Evolutionary conservation across 83 land plant genomes (phyloP), one percentile per base, ranked within the genome.

Genomic region (Diphasiastrum complanatum): DNA sequence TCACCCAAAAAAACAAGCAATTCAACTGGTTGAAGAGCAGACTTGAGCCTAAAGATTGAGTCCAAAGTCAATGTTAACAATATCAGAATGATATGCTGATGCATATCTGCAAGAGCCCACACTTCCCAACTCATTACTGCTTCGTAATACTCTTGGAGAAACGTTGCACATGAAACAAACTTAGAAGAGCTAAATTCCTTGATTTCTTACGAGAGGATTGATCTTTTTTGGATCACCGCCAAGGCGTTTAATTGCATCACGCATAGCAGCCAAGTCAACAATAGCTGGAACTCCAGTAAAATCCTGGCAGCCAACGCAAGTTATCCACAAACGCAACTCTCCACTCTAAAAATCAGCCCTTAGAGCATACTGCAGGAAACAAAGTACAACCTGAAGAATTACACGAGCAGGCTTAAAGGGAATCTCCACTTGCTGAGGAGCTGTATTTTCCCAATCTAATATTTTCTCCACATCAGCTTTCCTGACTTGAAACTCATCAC

Each of bases 261-360:
- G 58, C 58, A 54, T 54, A 5, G 58, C 58, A 26, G 58, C 58
- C 58, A 54, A 54, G 33, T 54, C 58, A 26, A 54, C 58, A 30
- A 54, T 25, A 5, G 58, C 58, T 25, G 58, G 58, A 22, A 54
- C 58, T 23, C 58, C 58, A 28, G 58, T 54, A 28, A 54, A 54
- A 28, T 54, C 58, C 58, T 54, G 33, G 33, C 58, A 54, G 33
- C 6, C 14, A 26, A 4, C 3, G 5, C 16, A 54, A 54, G 58
- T 25, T 25, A 54, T 5, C 5, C 24, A 54, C 6, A 11, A 18
- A 14, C 14, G 12, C 14, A 8, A 8, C 8, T 8, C 8, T 38
- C 8, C 12, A 8, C 8, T 38, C 14, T 38, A 8, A 38, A 8
- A 8, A 8, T 8, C 43, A 8, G 14, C 14, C 12, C 14, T 8